A percentile compares a stretch with the other conserved stretches of the same genome.
Evolutionary conservation across 1,139 yeast species (phyloP).

Genomic region (Nakaseomyces glabratus): DNA sequence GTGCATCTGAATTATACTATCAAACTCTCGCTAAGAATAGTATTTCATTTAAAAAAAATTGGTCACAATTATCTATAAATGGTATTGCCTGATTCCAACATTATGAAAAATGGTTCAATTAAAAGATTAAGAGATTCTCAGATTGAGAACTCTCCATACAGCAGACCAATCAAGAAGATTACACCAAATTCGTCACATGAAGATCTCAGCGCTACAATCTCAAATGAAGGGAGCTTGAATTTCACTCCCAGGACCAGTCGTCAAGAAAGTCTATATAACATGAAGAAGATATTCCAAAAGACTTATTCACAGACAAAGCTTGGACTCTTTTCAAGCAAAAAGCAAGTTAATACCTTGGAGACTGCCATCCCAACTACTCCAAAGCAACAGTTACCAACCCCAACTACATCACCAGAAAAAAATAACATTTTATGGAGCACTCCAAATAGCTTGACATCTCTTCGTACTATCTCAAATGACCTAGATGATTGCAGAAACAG

Average conservation of each 20-base stretch:
- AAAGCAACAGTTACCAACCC: slow-evolving; percentile 1
- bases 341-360: too few species aligned
- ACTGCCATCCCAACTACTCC: not conserved
- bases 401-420: slow-evolving; percentile 1
- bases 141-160: slow-evolving; percentile 8
- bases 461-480: not conserved
- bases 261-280: not conserved
- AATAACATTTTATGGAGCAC: not conserved
- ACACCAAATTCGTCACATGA: slow-evolving; percentile 10
- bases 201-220: not conserved
- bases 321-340: not conserved
- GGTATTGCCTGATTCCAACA: slow-evolving; percentile 39
- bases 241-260: not conserved
- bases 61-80: too few species aligned
- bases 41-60: too few species aligned
- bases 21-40: too few species aligned
- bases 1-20: too few species aligned
- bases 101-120: slow-evolving; percentile 13
- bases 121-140: slow-evolving; percentile 25
- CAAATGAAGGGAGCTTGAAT: not conserved
- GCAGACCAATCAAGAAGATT: slow-evolving; percentile 10
- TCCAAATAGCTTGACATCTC: slow-evolving; percentile 1
- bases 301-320: not conserved
- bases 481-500: not conserved
- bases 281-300: slow-evolving; percentile 5